These are phyloP conservation scores for Ceratocystis eucalypticola DNA, from an alignment of 2,329 filamentous ascomycete genomes.

Conservation along the genomic window DNA sequence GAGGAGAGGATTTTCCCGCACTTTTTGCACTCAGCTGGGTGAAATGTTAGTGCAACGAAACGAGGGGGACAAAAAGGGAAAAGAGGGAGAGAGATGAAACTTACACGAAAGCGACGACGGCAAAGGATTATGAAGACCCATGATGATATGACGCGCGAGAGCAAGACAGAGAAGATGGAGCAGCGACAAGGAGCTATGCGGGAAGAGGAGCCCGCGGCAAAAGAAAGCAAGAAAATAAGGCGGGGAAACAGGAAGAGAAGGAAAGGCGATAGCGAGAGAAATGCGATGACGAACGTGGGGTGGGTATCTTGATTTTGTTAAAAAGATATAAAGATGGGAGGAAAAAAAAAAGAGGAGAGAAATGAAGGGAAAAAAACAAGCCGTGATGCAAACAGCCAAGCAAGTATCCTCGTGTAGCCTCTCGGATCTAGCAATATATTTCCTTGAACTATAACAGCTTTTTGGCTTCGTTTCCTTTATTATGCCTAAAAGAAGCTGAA, in stretches of 20 bases:
- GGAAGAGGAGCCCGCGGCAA: neutral
- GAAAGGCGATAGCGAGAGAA: neutral
- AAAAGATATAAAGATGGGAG: neutral
- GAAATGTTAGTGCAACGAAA: neutral
- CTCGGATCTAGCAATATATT: neutral
- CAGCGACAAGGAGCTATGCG: neutral
- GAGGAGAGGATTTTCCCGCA: slow-evolving; percentile 89
- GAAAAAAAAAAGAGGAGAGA: neutral
- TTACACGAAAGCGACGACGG: slow-evolving; percentile 56
- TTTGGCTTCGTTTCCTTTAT: neutral
- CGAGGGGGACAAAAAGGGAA: neutral
- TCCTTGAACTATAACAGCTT: neutral
- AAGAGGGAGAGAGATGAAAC: slow-evolving; percentile 26
- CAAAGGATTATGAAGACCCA: slow-evolving; percentile 54
- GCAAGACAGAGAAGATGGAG: neutral
- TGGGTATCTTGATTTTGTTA: neutral
- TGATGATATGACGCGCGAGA: slow-evolving; percentile 23
- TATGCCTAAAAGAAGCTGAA: neutral
- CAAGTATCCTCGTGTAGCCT: too few relatives aligned
- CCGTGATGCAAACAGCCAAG: slow-evolving; percentile 2
- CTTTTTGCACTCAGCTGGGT: slow-evolving; percentile 87
- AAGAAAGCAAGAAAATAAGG: neutral
- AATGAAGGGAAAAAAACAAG: neutral
- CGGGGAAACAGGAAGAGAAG: neutral
- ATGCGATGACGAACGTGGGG: neutral